phyloP scores from a whole-genome alignment of 345 rosid genomes.

The Zanthoxylum bungeanum region DNA sequence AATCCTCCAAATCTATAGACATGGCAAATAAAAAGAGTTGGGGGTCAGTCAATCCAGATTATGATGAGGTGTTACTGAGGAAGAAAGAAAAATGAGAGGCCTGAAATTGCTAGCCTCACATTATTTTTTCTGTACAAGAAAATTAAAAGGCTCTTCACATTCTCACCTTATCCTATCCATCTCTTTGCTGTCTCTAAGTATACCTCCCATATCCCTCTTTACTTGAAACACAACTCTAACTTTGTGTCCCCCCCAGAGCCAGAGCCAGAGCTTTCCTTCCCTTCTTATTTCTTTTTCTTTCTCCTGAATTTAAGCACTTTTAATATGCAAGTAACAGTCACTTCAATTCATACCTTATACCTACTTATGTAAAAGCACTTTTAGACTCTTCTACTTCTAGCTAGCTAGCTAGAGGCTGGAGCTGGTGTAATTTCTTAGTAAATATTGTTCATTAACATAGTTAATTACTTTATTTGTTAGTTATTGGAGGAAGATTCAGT shows the following conservation, averaged over 20 bases:
- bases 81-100: slow-evolving; percentile 55
- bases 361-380: neutral
- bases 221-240: slow-evolving; percentile 17
- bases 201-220: slow-evolving; percentile 17
- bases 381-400: neutral
- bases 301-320: neutral
- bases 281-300: neutral
- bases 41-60: neutral
- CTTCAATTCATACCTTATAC: neutral
- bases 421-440: neutral
- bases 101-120: slow-evolving; percentile 49
- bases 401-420: too few relatives aligned
- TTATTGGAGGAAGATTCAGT: slow-evolving; percentile 16
- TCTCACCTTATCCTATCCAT: slow-evolving; percentile 76
- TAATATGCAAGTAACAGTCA: neutral
- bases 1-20: neutral
- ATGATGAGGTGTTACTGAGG: slow-evolving; percentile 3
- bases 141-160: slow-evolving; percentile 16
- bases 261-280: neutral
- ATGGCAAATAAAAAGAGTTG: neutral
- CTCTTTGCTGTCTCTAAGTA: neutral
- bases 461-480: neutral
- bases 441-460: neutral
- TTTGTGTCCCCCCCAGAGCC: neutral
- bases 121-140: slow-evolving; percentile 24